These are phyloP conservation scores for Neurospora cerealis DNA, from an alignment of 495 filamentous ascomycete genomes.

Conservation along the genomic window DNA sequence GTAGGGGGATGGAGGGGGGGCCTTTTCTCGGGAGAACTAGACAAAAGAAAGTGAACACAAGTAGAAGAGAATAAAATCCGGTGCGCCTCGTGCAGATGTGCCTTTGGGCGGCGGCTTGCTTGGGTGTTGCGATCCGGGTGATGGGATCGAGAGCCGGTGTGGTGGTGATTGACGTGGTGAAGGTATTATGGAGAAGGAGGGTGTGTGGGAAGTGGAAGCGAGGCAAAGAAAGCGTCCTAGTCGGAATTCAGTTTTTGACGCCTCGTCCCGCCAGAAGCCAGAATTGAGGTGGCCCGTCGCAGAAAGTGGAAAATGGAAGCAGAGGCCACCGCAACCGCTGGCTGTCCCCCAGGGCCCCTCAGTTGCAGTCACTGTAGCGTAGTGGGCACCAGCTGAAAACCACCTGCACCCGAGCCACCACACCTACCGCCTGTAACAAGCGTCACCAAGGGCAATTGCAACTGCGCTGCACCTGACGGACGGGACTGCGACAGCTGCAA, in stretches of 20 bases:
- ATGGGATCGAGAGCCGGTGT: slow-evolving; percentile 21
- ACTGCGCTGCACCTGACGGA: neutral
- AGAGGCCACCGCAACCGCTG: slow-evolving; percentile 12
- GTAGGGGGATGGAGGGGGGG: slow-evolving; percentile 5
- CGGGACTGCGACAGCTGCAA: neutral
- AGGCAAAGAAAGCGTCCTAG: slow-evolving; percentile 9
- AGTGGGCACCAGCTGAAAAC: neutral
- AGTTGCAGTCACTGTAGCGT: neutral
- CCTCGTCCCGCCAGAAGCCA: slow-evolving; percentile 9
- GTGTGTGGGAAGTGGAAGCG: slow-evolving; percentile 12
- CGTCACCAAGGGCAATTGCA: neutral
- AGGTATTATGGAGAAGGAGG: slow-evolving; percentile 9
- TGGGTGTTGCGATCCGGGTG: slow-evolving; percentile 22
- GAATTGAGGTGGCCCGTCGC: slow-evolving; percentile 16
- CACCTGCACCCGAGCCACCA: neutral
- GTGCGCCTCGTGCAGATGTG: neutral
- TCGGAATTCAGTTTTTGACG: slow-evolving; percentile 22
- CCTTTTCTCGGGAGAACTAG: neutral
- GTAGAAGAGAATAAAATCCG: slow-evolving; percentile 12
- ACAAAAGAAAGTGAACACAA: slow-evolving; percentile 2
- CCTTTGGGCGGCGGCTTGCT: slow-evolving; percentile 14
- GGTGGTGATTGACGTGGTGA: slow-evolving; percentile 14
- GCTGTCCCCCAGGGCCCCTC: neutral
- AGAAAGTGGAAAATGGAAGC: slow-evolving; percentile 11
- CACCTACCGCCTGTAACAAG: neutral